Percentiles rank a stretch among this genome's conserved stretches.
These are phyloP conservation scores for Luffa acutangula DNA, from an alignment of 306 rosid species.

Conservation along the genomic window DNA sequence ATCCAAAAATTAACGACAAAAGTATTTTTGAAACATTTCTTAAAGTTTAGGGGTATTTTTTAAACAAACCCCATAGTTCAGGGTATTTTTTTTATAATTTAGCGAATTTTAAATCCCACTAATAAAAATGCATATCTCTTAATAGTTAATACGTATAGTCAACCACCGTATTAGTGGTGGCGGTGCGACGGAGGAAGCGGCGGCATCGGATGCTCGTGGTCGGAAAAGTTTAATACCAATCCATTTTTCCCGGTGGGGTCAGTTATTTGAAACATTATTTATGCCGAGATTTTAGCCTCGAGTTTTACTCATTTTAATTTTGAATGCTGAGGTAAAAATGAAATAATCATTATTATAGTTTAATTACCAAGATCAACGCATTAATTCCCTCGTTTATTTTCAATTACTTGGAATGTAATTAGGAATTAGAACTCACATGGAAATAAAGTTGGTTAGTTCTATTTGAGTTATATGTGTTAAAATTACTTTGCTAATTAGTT, in stretches of 20 bases:
- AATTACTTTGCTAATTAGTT: no score
- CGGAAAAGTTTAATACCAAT: neutral
- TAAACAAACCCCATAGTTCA: no score
- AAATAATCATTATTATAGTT: neutral
- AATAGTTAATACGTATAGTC: no score
- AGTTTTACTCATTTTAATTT: neutral
- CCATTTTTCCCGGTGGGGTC: neutral
- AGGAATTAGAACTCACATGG: neutral
- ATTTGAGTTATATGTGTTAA: no score
- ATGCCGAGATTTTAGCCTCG: neutral
- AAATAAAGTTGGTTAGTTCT: neutral
- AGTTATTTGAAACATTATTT: neutral
- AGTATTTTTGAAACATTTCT: no score
- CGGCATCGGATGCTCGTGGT: neutral
- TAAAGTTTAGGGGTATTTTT: no score
- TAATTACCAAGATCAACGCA: neutral
- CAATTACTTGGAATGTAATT: neutral
- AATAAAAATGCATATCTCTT: neutral
- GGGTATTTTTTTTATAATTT: no score
- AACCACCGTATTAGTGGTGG: neutral
- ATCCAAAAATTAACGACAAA: no score
- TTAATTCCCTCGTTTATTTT: neutral
- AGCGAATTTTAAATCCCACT: neutral
- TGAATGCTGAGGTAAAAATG: neutral
- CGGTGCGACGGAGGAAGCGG: neutral